Conservation (phyloP, 1,139 yeast genomes). For the Saccharomycopsis crataegensis region DNA sequence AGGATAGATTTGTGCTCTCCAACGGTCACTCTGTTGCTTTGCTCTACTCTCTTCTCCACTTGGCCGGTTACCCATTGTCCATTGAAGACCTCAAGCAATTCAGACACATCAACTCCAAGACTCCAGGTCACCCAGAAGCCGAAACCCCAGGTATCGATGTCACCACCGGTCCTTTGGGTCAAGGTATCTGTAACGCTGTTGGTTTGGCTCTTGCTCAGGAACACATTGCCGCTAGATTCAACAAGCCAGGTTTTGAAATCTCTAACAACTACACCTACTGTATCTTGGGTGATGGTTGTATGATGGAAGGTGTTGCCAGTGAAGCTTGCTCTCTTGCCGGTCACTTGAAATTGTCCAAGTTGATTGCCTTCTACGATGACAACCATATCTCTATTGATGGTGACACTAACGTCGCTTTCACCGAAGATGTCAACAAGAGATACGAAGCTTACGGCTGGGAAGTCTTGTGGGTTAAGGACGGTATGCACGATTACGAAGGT, state of each 20-base stretch:
- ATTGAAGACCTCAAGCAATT: slow-evolving; percentile 85
- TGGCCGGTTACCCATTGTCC: slow-evolving; percentile 75
- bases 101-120: slow-evolving; percentile 85
- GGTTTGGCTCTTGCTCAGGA: slow-evolving; percentile 95
- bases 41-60: slow-evolving; percentile 76
- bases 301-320: slow-evolving; percentile 96
- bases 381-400: slow-evolving; percentile 98
- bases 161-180: slow-evolving; percentile 99
- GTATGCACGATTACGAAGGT: slow-evolving; percentile 71
- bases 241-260: slow-evolving; percentile 72
- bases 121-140: slow-evolving; percentile 97
- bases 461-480: slow-evolving; percentile 67
- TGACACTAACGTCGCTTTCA: slow-evolving; percentile 81
- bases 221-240: slow-evolving; percentile 87
- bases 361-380: slow-evolving; percentile 95
- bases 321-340: slow-evolving; percentile 97
- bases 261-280: slow-evolving; percentile 72
- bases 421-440: slow-evolving; percentile 85
- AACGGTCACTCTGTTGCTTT: slow-evolving; percentile 98
- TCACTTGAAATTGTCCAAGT: slow-evolving; percentile 88
- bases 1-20: slow-evolving; percentile 92
- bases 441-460: slow-evolving; percentile 96
- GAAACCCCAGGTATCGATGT: slow-evolving; percentile 85
- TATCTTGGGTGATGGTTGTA: slow-evolving; percentile 96
- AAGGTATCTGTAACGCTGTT: slow-evolving; percentile 94